These are phyloP conservation scores for Aschersonia sp. DNA, from an alignment of 2,329 filamentous ascomycete genomes.

Conservation along the genomic window DNA sequence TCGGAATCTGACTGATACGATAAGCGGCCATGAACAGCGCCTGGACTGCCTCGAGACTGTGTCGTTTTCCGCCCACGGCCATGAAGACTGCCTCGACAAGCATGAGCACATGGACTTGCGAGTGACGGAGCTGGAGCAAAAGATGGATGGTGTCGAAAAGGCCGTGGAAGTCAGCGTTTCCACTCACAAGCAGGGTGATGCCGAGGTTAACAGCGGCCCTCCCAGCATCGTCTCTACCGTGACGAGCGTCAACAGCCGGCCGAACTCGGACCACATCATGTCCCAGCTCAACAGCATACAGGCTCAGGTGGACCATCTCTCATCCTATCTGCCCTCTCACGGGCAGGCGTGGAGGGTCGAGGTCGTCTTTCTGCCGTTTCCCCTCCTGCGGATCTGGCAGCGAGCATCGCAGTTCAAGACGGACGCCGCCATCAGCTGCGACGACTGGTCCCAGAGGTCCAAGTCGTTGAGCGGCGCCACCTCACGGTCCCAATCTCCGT, in stretches of 20 bases:
- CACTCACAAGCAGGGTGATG: slow-evolving; percentile 20
- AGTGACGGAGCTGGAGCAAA: slow-evolving; percentile 53
- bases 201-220: slow-evolving; percentile 26
- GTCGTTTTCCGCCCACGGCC: slow-evolving; percentile 50
- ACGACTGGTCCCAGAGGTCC: slow-evolving; percentile 42
- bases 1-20: slow-evolving; percentile 32
- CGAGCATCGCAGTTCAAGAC: slow-evolving; percentile 32
- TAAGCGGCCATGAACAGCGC: slow-evolving; percentile 47
- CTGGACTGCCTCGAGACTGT: slow-evolving; percentile 55
- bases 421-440: slow-evolving; percentile 17
- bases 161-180: slow-evolving; percentile 37
- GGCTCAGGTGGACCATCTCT: slow-evolving; percentile 38
- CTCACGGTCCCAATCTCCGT: slow-evolving; percentile 27
- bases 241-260: slow-evolving; percentile 19
- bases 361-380: slow-evolving; percentile 61
- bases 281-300: slow-evolving; percentile 35
- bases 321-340: slow-evolving; percentile 46
- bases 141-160: slow-evolving; percentile 46
- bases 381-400: slow-evolving; percentile 40
- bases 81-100: slow-evolving; percentile 55
- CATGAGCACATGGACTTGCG: slow-evolving; percentile 53
- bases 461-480: slow-evolving; percentile 29
- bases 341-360: slow-evolving; percentile 58
- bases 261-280: slow-evolving; percentile 28
- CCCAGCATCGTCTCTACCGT: slow-evolving; percentile 29